Percentiles rank a stretch among this genome's conserved stretches.
These are phyloP conservation scores for Xylaria arbuscula DNA, from an alignment of 2,329 filamentous ascomycete species.

Conservation along the genomic window DNA sequence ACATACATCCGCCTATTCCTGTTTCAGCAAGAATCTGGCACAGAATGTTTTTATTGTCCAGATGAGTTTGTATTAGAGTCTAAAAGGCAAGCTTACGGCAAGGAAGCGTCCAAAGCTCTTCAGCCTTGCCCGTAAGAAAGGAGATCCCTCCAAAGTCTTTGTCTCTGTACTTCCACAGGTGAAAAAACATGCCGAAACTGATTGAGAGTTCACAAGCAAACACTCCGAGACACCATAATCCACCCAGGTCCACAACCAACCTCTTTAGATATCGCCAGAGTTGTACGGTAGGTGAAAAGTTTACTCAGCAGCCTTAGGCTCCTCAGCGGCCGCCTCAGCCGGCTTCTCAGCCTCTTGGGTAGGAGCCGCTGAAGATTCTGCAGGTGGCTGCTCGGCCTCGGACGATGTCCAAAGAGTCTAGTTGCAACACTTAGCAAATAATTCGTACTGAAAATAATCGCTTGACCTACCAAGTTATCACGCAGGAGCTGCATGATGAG, in stretches of 20 bases:
- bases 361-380: conserved; percentile 64
- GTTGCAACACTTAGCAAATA: conserved; percentile 11
- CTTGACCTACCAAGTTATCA: conserved; percentile 83
- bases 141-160: conserved; percentile 51
- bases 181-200: conserved; percentile 61
- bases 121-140: conserved; percentile 50
- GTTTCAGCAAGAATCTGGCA: conserved; percentile 21
- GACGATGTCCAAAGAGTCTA: conserved; percentile 99
- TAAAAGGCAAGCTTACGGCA: conserved; percentile 62
- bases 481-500: conserved; percentile 99
- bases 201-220: conserved; percentile 64
- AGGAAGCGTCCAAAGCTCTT: conserved; percentile 61
- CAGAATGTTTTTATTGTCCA: conserved; percentile 65
- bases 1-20: neutral
- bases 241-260: conserved; percentile 60
- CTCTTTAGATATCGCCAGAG: conserved; percentile 56
- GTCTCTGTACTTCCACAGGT: conserved; percentile 60
- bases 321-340: conserved; percentile 67
- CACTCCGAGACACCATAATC: conserved; percentile 72
- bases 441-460: neutral
- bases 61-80: conserved; percentile 67
- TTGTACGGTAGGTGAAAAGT: conserved; percentile 51
- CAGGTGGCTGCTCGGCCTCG: conserved; percentile 86
- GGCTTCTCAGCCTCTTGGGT: conserved; percentile 67
- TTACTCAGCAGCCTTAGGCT: conserved; percentile 76